A percentile compares a stretch with the other conserved stretches of the same genome.
These are phyloP conservation scores for Olyra latifolia DNA, from an alignment of 176 grass and related monocot species.

Conservation along the genomic window DNA sequence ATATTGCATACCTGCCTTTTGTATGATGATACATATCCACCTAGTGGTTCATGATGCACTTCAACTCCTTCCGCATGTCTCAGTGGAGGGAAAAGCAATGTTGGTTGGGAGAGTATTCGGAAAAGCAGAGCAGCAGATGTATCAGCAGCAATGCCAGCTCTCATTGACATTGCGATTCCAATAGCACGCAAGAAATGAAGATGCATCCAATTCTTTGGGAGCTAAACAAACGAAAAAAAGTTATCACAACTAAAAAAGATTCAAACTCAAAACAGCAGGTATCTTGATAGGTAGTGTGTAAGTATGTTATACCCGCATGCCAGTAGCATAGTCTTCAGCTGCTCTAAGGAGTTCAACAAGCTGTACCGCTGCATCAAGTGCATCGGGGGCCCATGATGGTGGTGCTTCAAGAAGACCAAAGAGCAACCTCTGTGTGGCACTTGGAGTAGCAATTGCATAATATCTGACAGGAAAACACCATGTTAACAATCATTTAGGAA, in stretches of 20 bases:
- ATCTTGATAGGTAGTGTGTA: constrained; percentile 15
- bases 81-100: constrained; percentile 90
- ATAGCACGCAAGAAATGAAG: constrained; percentile 96
- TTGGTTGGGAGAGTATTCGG: constrained; percentile 93
- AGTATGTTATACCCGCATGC: constrained; percentile 74
- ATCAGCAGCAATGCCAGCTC: constrained; percentile 93
- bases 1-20: constrained; percentile 76
- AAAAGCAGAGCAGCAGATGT: constrained; percentile 94
- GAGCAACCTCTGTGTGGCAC: constrained; percentile 90
- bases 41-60: constrained; percentile 82
- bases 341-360: constrained; percentile 99
- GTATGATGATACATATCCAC: constrained; percentile 90
- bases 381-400: constrained; percentile 99
- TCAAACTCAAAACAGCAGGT: neutral
- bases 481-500: constrained; percentile 16
- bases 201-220: constrained; percentile 98
- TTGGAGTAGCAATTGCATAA: constrained; percentile 97
- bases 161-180: constrained; percentile 99
- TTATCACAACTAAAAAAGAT: constrained; percentile 21
- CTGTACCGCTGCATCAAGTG: constrained; percentile 98
- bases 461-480: constrained; percentile 60
- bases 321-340: constrained; percentile 91
- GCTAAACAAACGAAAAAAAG: constrained; percentile 48
- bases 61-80: constrained; percentile 90
- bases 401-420: constrained; percentile 98